Percentiles rank a stretch among this genome's conserved stretches.
These are phyloP conservation scores for Veloboletus limbatus DNA, from an alignment of 1,284 basidiomycete species.

Conservation along the genomic window DNA sequence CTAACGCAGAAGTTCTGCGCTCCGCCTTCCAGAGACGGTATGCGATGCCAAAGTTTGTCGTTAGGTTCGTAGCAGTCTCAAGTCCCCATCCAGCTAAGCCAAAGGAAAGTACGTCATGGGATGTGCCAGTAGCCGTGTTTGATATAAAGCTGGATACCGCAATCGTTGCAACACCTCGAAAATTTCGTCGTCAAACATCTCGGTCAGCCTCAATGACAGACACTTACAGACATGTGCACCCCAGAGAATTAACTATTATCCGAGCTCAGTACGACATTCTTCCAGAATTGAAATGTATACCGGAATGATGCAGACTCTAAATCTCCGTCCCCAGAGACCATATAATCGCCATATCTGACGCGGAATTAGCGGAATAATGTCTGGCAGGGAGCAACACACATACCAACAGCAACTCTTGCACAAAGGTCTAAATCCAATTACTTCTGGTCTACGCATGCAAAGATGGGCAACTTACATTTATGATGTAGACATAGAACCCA, in stretches of 20 bases:
- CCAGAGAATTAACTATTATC: conserved; percentile 17
- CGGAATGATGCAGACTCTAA: conserved; percentile 16
- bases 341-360: conserved; percentile 25
- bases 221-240: conserved; percentile 18
- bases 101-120: conserved; percentile 5
- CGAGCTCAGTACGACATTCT: neutral
- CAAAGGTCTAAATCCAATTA: conserved; percentile 10
- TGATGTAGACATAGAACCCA: conserved; percentile 21
- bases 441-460: neutral
- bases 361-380: neutral
- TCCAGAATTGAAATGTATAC: conserved; percentile 1
- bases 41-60: conserved; percentile 21
- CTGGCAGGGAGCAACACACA: neutral
- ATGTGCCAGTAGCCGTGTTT: conserved; percentile 1
- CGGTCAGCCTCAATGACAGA: neutral
- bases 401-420: conserved; percentile 21
- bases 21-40: conserved; percentile 19
- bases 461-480: conserved; percentile 14
- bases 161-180: conserved; percentile 12
- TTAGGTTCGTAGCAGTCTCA: conserved; percentile 17
- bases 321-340: conserved; percentile 14
- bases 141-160: conserved; percentile 20
- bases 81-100: conserved; percentile 21
- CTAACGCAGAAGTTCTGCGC: conserved; percentile 4
- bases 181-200: neutral